Conservation (phyloP, 352 stramenopile genomes). For the Phytophthora aleatoria region DNA sequence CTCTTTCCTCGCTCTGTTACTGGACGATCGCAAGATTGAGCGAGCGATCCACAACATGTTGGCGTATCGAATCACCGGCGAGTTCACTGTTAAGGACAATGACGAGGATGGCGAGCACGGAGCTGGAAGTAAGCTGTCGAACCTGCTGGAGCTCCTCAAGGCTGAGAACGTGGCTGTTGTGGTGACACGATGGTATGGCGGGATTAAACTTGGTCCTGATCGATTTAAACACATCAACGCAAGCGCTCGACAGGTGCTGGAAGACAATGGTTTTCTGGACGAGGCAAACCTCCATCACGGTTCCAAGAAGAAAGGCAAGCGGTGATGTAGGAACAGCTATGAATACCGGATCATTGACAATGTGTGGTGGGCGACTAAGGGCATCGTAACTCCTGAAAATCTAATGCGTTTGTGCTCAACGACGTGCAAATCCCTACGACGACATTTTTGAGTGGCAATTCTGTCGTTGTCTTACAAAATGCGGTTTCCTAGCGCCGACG, state of each 20-base stretch:
- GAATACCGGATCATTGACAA: no score
- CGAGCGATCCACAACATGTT: constrained; percentile 90
- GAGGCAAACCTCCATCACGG: constrained; percentile 26
- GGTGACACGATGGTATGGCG: constrained; percentile 86
- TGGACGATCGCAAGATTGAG: constrained; percentile 85
- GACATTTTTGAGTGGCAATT: background rate
- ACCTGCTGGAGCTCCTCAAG: constrained; percentile 80
- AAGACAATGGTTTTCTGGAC: constrained; percentile 69
- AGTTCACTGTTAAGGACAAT: constrained; percentile 83
- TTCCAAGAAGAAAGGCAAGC: constrained; percentile 62
- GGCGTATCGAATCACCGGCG: constrained; percentile 79
- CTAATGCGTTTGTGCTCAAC: background rate
- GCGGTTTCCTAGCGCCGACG: constrained; percentile 92
- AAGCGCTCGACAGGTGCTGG: constrained; percentile 69
- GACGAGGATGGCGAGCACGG: constrained; percentile 87
- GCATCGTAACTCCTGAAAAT: background rate
- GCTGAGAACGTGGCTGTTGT: constrained; percentile 84
- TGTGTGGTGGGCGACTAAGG: no score
- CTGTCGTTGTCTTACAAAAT: constrained; percentile 69
- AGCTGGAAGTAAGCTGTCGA: constrained; percentile 81
- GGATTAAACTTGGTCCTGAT: constrained; percentile 83
- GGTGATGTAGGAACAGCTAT: constrained; percentile 18
- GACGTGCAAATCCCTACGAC: background rate
- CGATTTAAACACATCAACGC: constrained; percentile 89
- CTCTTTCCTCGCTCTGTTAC: constrained; percentile 76